Evolutionary conservation across 148 eudicot genomes (phyloP), one percentile per base, ranked within the genome.

Genomic region (Polygonum aviculare): DNA sequence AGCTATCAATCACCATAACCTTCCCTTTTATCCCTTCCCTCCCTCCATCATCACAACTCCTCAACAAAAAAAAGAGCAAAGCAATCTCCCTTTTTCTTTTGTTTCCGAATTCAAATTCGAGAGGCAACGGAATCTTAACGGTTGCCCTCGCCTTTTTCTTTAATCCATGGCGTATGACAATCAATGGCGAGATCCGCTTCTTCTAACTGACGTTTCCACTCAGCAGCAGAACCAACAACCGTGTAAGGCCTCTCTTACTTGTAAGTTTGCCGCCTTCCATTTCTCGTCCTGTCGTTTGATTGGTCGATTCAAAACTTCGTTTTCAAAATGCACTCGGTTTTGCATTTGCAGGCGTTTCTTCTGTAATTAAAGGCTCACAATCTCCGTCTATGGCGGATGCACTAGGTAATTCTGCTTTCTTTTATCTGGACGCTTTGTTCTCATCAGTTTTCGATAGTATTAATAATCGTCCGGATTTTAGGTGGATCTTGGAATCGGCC

Each of bases 161-260:
- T 77, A 77, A 75, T 82, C 83, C 69, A 88, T 89, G 89, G 93
- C 75, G 51, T 88, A 82, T 77, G 39, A 76, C 55, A 69, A 78
- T 77, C 88, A 83, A 67, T 93, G 97, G 92, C 81, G 83, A 72
- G 98, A 91, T 88, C 98, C 97, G 65, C 93, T 93, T 81, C 89
- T 91, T 52, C 83, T 88, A 51, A 93, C 97, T 8, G 98, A 90
- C 74, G 95, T 84, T 80, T 83, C 89, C 80, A 79, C 85, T 12
- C 89, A 85, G 74, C 86, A 73, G 80, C 80, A 75, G 7, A 15
- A 11, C 10, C 74, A 71, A 40, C 72, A 19, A 44, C 54, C 38
- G 1, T 54, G 35, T 10, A 72, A 72, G 18, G 21, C 33, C 75
- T 72, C 52, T 72, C 54, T 72, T 45, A 48, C 3, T 22, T n/a